Conservation (phyloP, 73 alveolate species). For the Strombidium stylifer region DNA sequence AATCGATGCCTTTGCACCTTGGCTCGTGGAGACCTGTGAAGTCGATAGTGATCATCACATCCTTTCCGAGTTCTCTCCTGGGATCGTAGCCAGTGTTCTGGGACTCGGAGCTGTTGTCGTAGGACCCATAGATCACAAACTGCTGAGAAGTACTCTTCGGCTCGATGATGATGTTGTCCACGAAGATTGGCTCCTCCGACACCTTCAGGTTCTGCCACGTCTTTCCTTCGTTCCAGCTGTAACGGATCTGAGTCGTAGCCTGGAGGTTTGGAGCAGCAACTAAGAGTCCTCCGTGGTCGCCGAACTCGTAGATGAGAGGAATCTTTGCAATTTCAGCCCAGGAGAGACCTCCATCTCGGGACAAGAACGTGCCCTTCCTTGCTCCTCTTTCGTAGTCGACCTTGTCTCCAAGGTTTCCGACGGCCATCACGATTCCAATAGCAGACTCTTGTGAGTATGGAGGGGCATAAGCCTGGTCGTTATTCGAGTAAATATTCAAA, state of each 20-base stretch:
- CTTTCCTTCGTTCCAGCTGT: slow-evolving; percentile 80
- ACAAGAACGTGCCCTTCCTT: slow-evolving; percentile 71
- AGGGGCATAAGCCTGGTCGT: slow-evolving; percentile 67
- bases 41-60: slow-evolving; percentile 69
- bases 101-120: neutral
- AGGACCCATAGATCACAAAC: slow-evolving; percentile 79
- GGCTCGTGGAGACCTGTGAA: slow-evolving; percentile 80
- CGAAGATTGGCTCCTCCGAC: slow-evolving; percentile 61
- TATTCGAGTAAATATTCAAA: slow-evolving; percentile 81
- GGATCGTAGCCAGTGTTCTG: neutral
- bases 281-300: slow-evolving; percentile 94
- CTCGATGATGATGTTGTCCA: slow-evolving; percentile 84
- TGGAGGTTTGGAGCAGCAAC: slow-evolving; percentile 77
- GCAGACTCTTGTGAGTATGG: slow-evolving; percentile 79
- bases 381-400: slow-evolving; percentile 51
- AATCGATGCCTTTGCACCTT: slow-evolving; percentile 67
- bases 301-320: slow-evolving; percentile 86
- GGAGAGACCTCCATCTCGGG: slow-evolving; percentile 94
- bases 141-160: slow-evolving; percentile 71
- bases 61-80: slow-evolving; percentile 38
- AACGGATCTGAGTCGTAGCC: slow-evolving; percentile 60
- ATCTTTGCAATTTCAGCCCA: slow-evolving; percentile 92
- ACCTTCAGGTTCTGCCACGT: slow-evolving; percentile 63
- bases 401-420: slow-evolving; percentile 86
- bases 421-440: slow-evolving; percentile 83